A percentile compares a stretch with the other conserved stretches of the same genome.
These are phyloP conservation scores for Pyrenochaeta sp. DNA, from an alignment of 2,329 filamentous ascomycete genomes.

Conservation along the genomic window DNA sequence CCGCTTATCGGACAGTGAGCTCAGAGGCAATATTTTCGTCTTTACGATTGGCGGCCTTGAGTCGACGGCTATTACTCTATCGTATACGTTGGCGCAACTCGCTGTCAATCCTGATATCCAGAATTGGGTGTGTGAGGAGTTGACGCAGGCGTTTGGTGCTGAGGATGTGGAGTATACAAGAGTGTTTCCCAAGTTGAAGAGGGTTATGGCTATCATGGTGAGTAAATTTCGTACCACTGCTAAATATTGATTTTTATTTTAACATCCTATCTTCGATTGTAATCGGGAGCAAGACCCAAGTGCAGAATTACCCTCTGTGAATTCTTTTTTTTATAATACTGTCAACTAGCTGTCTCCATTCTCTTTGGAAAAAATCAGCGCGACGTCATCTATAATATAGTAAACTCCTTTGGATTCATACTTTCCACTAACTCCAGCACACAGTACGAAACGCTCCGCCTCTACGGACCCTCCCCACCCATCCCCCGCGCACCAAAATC, in stretches of 20 bases:
- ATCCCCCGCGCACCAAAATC: constrained; percentile 18
- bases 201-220: constrained; percentile 61
- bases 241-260: no score
- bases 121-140: constrained; percentile 62
- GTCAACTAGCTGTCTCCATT: no score
- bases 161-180: constrained; percentile 50
- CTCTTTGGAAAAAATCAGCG: no score
- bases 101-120: constrained; percentile 60
- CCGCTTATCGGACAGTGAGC: constrained; percentile 28
- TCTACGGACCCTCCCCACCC: constrained; percentile 29
- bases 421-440: neutral
- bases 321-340: no score
- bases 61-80: constrained; percentile 57
- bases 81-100: constrained; percentile 59
- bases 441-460: constrained; percentile 39
- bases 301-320: no score
- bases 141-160: constrained; percentile 48
- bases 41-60: constrained; percentile 43
- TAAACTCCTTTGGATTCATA: no score
- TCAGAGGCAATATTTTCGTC: constrained; percentile 43
- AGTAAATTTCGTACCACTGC: constrained; percentile 8
- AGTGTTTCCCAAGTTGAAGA: constrained; percentile 54
- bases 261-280: neutral
- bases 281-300: neutral
- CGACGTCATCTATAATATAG: no score